Conservation (phyloP, 768 basidiomycete genomes). For the Pleurotus tuber-regium region DNA sequence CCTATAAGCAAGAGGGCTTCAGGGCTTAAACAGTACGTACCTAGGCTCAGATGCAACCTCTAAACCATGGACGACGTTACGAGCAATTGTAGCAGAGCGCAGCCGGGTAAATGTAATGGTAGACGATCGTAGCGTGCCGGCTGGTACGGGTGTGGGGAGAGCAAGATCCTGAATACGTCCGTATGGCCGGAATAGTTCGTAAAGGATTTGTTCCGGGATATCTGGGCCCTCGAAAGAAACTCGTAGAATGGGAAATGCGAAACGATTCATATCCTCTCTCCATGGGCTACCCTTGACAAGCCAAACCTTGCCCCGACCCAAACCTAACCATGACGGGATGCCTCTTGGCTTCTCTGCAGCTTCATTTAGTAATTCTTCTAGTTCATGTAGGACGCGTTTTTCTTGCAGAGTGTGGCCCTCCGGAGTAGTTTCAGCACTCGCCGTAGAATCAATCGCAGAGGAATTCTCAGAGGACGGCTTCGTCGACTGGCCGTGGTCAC, state of each 20-base stretch:
- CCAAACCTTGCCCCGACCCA: conserved; percentile 56
- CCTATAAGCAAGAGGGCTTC: not conserved
- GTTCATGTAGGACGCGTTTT: conserved; percentile 34
- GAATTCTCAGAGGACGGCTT: not conserved
- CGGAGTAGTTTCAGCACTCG: not conserved
- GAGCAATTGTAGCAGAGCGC: conserved; percentile 75
- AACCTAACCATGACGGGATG: conserved; percentile 61
- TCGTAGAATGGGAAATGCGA: conserved; percentile 67
- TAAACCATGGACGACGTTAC: conserved; percentile 76
- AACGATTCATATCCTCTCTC: conserved; percentile 87
- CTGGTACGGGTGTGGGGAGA: conserved; percentile 56
- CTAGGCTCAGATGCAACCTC: conserved; percentile 26
- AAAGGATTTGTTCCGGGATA: conserved; percentile 75
- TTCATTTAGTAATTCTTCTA: conserved; percentile 48
- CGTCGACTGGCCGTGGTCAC: conserved; percentile 30
- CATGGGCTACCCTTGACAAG: conserved; percentile 77
- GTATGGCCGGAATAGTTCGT: conserved; percentile 80
- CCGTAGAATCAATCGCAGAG: not conserved
- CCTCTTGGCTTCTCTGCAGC: conserved; percentile 49
- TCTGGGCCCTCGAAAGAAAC: conserved; percentile 92
- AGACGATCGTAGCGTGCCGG: conserved; percentile 65
- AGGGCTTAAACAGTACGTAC: conserved; percentile 4
- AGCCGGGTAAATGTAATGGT: conserved; percentile 60
- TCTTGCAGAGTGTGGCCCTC: conserved; percentile 5
- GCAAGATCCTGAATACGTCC: conserved; percentile 73